A percentile compares a stretch with the other conserved stretches of the same genome.
These are phyloP conservation scores for Spathaspora girioi DNA, from an alignment of 805 yeast genomes.

Conservation along the genomic window DNA sequence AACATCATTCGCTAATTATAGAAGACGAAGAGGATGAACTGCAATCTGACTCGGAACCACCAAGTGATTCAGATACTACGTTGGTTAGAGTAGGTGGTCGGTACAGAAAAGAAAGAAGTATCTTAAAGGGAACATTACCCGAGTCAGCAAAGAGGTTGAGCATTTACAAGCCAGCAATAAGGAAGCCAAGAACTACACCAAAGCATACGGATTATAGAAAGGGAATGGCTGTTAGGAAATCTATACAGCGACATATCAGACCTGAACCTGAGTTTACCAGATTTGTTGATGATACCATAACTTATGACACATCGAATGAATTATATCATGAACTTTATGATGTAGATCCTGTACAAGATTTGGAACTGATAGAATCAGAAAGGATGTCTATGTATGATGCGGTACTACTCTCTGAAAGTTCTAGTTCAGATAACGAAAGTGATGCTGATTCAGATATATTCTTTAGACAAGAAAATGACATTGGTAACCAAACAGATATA, in stretches of 20 bases:
- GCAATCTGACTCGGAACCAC: neutral
- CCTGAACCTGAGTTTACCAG: slow-evolving; percentile 7
- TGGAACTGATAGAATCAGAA: neutral
- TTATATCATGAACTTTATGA: slow-evolving; percentile 7
- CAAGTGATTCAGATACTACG: slow-evolving; percentile 4
- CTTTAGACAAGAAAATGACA: neutral
- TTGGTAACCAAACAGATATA: neutral
- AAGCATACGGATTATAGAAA: slow-evolving; percentile 20
- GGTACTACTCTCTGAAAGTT: neutral
- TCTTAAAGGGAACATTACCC: slow-evolving; percentile 35
- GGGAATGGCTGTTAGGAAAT: slow-evolving; percentile 35
- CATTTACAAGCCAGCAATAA: slow-evolving; percentile 14
- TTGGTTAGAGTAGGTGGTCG: slow-evolving; percentile 24
- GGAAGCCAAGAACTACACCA: neutral
- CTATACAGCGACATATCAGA: neutral
- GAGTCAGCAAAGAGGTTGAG: slow-evolving; percentile 35
- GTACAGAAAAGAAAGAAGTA: slow-evolving; percentile 22
- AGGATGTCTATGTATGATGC: neutral
- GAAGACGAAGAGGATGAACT: neutral
- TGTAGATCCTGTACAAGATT: neutral
- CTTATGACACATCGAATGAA: slow-evolving; percentile 5
- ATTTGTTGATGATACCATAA: slow-evolving; percentile 18
- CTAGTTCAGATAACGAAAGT: neutral
- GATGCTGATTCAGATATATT: neutral
- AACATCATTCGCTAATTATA: neutral